A percentile compares a stretch with the other conserved stretches of the same genome.
These are phyloP conservation scores for Salix arbutifolia DNA, from an alignment of 345 rosid species.

Conservation along the genomic window DNA sequence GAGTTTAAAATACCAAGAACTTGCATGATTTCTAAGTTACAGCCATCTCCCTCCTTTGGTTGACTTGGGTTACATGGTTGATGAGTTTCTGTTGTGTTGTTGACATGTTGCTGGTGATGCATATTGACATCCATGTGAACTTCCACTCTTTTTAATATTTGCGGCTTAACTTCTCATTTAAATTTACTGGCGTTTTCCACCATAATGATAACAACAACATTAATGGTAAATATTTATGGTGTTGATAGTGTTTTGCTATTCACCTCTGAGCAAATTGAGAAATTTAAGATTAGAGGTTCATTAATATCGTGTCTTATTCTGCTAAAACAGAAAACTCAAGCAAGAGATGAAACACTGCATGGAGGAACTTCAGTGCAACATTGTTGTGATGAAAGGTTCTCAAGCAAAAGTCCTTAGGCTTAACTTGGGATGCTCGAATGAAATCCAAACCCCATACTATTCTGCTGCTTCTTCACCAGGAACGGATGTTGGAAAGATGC, in stretches of 20 bases:
- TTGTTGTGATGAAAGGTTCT: conserved; percentile 57
- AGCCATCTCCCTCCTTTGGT: not conserved
- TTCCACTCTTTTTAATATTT: not conserved
- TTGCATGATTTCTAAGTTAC: not conserved
- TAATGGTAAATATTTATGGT: too few species aligned
- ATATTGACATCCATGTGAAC: not conserved
- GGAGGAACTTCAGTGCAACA: conserved; percentile 63
- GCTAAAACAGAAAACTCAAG: conserved; percentile 54
- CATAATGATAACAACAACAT: not conserved
- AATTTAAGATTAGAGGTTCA: not conserved
- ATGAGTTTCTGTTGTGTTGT: not conserved
- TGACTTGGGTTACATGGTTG: not conserved
- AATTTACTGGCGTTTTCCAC: not conserved
- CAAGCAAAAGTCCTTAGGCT: conserved; percentile 65
- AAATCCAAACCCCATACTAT: conserved; percentile 50
- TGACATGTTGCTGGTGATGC: not conserved
- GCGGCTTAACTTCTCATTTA: not conserved
- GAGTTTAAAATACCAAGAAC: not conserved
- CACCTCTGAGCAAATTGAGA: not conserved
- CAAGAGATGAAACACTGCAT: conserved; percentile 60
- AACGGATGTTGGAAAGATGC: conserved; percentile 21
- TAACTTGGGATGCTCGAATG: conserved; percentile 45
- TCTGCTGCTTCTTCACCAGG: conserved; percentile 56
- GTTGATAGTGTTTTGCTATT: not conserved
- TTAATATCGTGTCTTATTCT: conserved; percentile 11